These are phyloP conservation scores for Penicillium cinerascens DNA, from an alignment of 495 filamentous ascomycete species.

Conservation along the genomic window DNA sequence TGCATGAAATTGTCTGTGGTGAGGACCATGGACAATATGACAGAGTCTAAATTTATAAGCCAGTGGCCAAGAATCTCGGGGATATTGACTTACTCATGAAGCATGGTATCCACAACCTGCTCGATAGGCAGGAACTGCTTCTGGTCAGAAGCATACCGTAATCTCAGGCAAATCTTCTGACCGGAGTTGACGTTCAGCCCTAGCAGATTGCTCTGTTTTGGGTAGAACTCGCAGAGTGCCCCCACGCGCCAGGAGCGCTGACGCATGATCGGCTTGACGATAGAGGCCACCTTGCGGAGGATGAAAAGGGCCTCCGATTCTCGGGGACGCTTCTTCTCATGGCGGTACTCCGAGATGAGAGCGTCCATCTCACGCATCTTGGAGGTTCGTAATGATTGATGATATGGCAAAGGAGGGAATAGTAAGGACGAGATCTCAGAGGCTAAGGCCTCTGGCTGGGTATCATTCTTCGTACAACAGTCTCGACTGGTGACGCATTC, in stretches of 20 bases:
- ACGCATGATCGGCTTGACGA: slow-evolving; percentile 95
- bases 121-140: slow-evolving; percentile 78
- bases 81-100: slow-evolving; percentile 66
- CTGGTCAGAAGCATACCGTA: slow-evolving; percentile 74
- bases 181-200: slow-evolving; percentile 79
- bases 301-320: slow-evolving; percentile 78
- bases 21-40: slow-evolving; percentile 82
- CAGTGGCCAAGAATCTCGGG: neutral
- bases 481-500: neutral
- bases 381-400: slow-evolving; percentile 1
- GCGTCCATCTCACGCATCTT: slow-evolving; percentile 65
- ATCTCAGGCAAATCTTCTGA: slow-evolving; percentile 75
- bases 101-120: slow-evolving; percentile 82
- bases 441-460: neutral
- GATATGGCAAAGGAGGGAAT: neutral
- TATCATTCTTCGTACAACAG: slow-evolving; percentile 4
- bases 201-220: slow-evolving; percentile 66
- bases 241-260: slow-evolving; percentile 77
- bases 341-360: slow-evolving; percentile 71
- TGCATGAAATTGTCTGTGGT: slow-evolving; percentile 77
- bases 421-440: neutral
- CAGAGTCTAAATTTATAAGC: slow-evolving; percentile 50
- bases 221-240: slow-evolving; percentile 81
- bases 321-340: slow-evolving; percentile 68
- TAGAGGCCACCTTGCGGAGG: slow-evolving; percentile 77